Base-by-base conservation (phyloP, 164 flowering plant species). In the Annona cherimola region DNA sequence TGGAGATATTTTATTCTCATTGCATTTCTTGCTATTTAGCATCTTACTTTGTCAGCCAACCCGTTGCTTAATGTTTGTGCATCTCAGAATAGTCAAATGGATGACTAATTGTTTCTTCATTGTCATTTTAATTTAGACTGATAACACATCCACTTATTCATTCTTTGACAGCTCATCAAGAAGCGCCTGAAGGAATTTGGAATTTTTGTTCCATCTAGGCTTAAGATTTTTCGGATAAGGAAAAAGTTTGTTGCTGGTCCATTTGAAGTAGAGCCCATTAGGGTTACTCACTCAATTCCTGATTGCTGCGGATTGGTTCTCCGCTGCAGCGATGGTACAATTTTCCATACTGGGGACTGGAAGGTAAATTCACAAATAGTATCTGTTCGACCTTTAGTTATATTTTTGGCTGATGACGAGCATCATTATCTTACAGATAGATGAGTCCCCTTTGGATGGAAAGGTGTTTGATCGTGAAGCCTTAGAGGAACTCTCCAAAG, bases 311-410 rank as follows among this genome's bases (percentile, higher is more conserved):
- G 99, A 69, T 77, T 95, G 80, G 97, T 95, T 63, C 91, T 95
- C 67, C 98, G 99, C 4, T 95, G 98, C 81, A 67, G 86, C 76
- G 98, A 93, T 85, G 99, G 99, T 46, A 93, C 91, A 76, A 95
- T 95, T 78, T 89, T 95, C 78, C 99, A 95, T 79, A 95, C 99
- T 64, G 99, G 99, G 74, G 99, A 95, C 81, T 95, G 99, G 99
- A 95, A 95, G 96, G 99, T 91, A 78, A 67, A 11, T 60, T n/a
- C 1, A 50, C 43, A 11, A 42, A 11, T 63, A 14, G 39, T 39
- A 39, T 12, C 44, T 18, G 14, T 11, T 64, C 50, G 54, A 6
- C 11, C 20, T 63, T 73, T 45, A 63, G 19, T 50, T 50, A 8
- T 8, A 50, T 8, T 50, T 50, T 8, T 50, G 14, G 57, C 14